phyloP scores from a whole-genome alignment of 257 asterid genomes.

The Solanum medicagineum region DNA sequence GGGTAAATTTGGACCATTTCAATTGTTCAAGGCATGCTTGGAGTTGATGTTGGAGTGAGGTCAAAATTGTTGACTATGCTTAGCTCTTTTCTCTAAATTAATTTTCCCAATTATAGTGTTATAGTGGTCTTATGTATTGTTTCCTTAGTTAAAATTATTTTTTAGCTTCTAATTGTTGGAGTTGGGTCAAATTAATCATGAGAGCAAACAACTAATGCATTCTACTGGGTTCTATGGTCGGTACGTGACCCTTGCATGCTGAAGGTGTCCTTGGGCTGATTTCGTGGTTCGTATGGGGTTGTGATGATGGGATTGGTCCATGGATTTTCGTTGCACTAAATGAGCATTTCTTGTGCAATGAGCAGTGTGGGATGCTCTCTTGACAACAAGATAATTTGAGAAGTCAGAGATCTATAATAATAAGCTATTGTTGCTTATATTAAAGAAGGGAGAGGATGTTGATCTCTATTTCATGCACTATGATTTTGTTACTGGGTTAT shows the following conservation, averaged over 20 bases:
- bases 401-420: not conserved
- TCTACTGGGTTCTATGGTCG: not conserved
- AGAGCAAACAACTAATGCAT: not conserved
- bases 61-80: not conserved
- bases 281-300: not conserved
- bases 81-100: not conserved
- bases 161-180: not conserved
- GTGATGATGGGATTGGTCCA: not conserved
- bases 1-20: not conserved
- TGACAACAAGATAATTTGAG: not conserved
- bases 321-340: not conserved
- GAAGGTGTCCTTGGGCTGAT: not conserved
- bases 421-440: not conserved
- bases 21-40: not conserved
- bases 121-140: not conserved
- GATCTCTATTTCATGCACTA: not conserved
- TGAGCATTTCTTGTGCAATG: not conserved
- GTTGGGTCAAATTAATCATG: not conserved
- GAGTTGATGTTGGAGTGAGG: not conserved
- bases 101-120: not conserved
- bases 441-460: not conserved
- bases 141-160: not conserved
- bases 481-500: not conserved
- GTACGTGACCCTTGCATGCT: not conserved
- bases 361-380: not conserved